A percentile compares a stretch with the other conserved stretches of the same genome.
These are phyloP conservation scores for Leccinum pallidistipes DNA, from an alignment of 1,284 basidiomycete genomes.

Conservation along the genomic window DNA sequence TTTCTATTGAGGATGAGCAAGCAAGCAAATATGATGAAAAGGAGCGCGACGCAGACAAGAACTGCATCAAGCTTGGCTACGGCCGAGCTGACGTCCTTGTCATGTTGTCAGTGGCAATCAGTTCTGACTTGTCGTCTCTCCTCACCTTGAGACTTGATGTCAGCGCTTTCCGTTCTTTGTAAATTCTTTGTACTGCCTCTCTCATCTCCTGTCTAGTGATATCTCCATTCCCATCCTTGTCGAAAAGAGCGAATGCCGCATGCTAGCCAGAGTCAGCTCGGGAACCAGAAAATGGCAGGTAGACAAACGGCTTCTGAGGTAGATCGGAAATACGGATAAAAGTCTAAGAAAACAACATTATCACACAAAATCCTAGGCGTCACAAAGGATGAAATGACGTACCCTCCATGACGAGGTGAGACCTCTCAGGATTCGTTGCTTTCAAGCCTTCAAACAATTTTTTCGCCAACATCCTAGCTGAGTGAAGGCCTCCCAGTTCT, in stretches of 20 bases:
- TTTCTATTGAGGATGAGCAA: constrained; percentile 76
- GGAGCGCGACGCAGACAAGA: constrained; percentile 58
- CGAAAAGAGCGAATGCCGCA: constrained; percentile 75
- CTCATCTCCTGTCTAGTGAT: constrained; percentile 83
- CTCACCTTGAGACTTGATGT: constrained; percentile 68
- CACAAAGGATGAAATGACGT: constrained; percentile 11
- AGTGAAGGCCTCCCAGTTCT: constrained; percentile 59
- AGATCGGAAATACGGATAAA: constrained; percentile 75
- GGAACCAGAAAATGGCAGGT: background rate
- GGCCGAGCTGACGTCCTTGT: constrained; percentile 66
- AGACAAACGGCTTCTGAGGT: constrained; percentile 66
- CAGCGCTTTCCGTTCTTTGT: constrained; percentile 74
- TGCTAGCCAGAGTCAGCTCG: constrained; percentile 41
- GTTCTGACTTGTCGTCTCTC: background rate
- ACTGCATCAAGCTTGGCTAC: constrained; percentile 78
- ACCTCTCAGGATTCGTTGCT: constrained; percentile 56
- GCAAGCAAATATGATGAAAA: constrained; percentile 70
- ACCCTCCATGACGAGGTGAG: constrained; percentile 69
- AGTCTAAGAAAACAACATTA: constrained; percentile 44
- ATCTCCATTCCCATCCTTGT: constrained; percentile 84
- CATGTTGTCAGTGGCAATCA: constrained; percentile 3
- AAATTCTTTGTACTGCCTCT: constrained; percentile 81
- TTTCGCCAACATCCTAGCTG: constrained; percentile 70
- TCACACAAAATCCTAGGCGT: background rate
- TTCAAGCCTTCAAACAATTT: constrained; percentile 73